Conservation (phyloP, 1,284 basidiomycete genomes). For the Cryptococcus sp. region DNA sequence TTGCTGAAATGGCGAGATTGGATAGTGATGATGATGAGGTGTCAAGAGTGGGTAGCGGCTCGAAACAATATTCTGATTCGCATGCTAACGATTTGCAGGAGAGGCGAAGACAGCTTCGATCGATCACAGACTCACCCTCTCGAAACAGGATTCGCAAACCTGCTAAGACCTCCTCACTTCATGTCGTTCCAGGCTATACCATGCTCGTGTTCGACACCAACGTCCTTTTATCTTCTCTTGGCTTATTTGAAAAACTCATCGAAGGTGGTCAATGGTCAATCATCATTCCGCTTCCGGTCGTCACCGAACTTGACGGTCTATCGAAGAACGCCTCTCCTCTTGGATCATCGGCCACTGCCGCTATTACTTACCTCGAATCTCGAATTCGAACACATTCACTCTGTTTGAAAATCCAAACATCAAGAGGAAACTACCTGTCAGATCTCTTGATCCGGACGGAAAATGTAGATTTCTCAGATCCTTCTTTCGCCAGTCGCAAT, state of each 20-base stretch:
- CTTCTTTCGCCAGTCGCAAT: slow-evolving; percentile 5
- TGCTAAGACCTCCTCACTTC: slow-evolving; percentile 45
- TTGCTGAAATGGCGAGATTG: slow-evolving; percentile 51
- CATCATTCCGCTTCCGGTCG: slow-evolving; percentile 83
- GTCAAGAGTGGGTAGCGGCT: slow-evolving; percentile 59
- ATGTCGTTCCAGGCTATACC: slow-evolving; percentile 77
- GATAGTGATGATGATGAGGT: slow-evolving; percentile 53
- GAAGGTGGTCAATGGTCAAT: slow-evolving; percentile 81
- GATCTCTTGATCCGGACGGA: slow-evolving; percentile 80
- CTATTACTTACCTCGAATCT: slow-evolving; percentile 69
- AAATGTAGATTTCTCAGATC: slow-evolving; percentile 59
- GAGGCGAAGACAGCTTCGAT: slow-evolving; percentile 43
- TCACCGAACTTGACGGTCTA: slow-evolving; percentile 94
- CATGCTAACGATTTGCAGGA: slow-evolving; percentile 41
- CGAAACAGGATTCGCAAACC: slow-evolving; percentile 17
- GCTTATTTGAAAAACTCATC: slow-evolving; percentile 67
- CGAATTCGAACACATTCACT: slow-evolving; percentile 67
- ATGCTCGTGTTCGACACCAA: slow-evolving; percentile 92
- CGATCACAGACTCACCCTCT: slow-evolving; percentile 26
- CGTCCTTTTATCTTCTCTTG: slow-evolving; percentile 75
- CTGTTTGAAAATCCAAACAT: slow-evolving; percentile 89
- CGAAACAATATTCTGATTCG: background rate
- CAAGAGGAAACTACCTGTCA: slow-evolving; percentile 85
- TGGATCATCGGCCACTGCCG: slow-evolving; percentile 61
- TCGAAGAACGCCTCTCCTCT: slow-evolving; percentile 62